These are phyloP conservation scores for Saccharomycopsis fibuligera DNA, from an alignment of 805 yeast species.

Conservation along the genomic window DNA sequence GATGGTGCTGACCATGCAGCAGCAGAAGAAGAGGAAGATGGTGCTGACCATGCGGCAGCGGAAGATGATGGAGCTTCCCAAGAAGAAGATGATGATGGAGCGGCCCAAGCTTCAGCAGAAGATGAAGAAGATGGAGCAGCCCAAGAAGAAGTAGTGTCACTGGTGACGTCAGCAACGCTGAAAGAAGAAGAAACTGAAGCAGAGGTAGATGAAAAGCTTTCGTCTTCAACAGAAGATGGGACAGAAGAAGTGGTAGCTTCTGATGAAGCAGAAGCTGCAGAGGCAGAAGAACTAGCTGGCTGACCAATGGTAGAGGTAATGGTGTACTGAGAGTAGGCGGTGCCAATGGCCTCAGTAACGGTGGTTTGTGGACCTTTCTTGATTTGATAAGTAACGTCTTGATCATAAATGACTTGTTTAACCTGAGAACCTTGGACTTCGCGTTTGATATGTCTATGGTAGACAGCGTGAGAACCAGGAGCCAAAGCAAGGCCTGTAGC, in stretches of 20 bases:
- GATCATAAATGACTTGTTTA: constrained; percentile 4
- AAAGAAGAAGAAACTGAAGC: not conserved
- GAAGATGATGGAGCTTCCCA: not conserved
- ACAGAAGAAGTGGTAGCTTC: not conserved
- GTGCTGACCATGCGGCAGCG: not conserved
- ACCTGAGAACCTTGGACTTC: constrained; percentile 1
- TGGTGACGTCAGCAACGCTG: not conserved
- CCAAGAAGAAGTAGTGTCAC: not conserved
- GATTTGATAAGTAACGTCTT: constrained; percentile 9
- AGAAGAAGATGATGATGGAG: not conserved
- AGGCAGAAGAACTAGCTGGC: not conserved
- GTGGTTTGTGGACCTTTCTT: constrained; percentile 9
- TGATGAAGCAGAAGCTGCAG: not conserved
- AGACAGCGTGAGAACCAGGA: not conserved
- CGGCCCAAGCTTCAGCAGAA: not conserved
- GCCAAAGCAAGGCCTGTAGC: not conserved
- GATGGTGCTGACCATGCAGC: not conserved
- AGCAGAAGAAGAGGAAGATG: constrained; percentile 1
- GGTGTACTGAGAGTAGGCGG: not conserved
- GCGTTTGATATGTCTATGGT: constrained; percentile 11
- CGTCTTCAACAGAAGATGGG: constrained; percentile 4
- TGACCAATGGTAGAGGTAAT: not conserved
- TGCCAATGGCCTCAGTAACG: constrained; percentile 4
- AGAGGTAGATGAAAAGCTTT: too few relatives aligned
- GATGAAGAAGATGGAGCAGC: not conserved